These are phyloP conservation scores for Leccinum huronense DNA, from an alignment of 1,284 basidiomycete genomes.

Conservation along the genomic window DNA sequence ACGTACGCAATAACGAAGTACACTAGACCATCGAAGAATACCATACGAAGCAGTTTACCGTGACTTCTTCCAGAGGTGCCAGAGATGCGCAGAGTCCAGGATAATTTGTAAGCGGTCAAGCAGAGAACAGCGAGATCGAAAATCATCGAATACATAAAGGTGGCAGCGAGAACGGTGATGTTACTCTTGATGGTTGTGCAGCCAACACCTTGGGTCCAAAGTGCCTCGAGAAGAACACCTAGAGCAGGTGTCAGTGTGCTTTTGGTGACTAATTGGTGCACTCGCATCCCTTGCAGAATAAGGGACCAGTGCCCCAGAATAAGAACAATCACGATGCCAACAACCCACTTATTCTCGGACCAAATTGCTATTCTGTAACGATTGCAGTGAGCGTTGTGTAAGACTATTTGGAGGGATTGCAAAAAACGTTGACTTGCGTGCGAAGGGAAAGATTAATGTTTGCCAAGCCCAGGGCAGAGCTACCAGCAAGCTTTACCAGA, in stretches of 20 bases:
- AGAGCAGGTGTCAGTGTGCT: background rate
- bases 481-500: slow-evolving; percentile 33
- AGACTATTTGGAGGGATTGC: background rate
- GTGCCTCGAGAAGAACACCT: slow-evolving; percentile 42
- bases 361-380: slow-evolving; percentile 33
- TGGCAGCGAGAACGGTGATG: slow-evolving; percentile 41
- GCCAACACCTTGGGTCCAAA: slow-evolving; percentile 35
- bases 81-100: slow-evolving; percentile 24
- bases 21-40: slow-evolving; percentile 35
- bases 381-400: slow-evolving; percentile 4
- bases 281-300: slow-evolving; percentile 31
- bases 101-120: slow-evolving; percentile 39
- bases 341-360: slow-evolving; percentile 36
- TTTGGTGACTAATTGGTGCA: background rate
- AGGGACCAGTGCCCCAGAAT: slow-evolving; percentile 39
- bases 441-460: slow-evolving; percentile 38
- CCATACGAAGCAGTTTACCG: slow-evolving; percentile 30
- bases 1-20: slow-evolving; percentile 38
- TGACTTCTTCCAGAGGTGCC: slow-evolving; percentile 17
- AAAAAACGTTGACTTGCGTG: slow-evolving; percentile 24
- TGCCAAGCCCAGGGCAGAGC: slow-evolving; percentile 32
- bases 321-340: slow-evolving; percentile 28
- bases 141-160: slow-evolving; percentile 48
- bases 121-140: slow-evolving; percentile 46
- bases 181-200: slow-evolving; percentile 40